These are phyloP conservation scores for Tulasnella sp. DNA, from an alignment of 768 basidiomycete genomes.

Conservation along the genomic window DNA sequence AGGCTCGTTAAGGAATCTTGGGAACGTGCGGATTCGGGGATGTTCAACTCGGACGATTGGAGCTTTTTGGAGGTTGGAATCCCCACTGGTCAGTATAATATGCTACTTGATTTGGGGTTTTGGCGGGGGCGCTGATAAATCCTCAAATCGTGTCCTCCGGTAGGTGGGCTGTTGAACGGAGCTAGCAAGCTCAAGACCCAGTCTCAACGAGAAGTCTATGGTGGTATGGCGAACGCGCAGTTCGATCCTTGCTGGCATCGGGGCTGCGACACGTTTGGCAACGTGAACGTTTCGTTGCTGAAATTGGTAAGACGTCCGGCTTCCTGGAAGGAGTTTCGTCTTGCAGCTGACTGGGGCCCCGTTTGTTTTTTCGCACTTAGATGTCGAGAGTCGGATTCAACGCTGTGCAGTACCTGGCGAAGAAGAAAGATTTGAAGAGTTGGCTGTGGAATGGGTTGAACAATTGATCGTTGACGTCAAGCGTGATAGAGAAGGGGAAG, in stretches of 20 bases:
- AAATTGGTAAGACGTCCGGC: not conserved
- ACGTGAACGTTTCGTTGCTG: conserved; percentile 21
- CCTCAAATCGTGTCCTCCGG: not conserved
- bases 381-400: conserved; percentile 22
- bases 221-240: conserved; percentile 7
- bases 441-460: conserved; percentile 33
- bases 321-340: not conserved
- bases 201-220: not conserved
- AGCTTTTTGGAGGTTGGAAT: conserved; percentile 17
- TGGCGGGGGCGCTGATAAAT: too few relatives aligned
- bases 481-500: not conserved
- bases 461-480: not conserved
- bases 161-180: conserved; percentile 1
- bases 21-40: conserved; percentile 1
- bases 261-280: not conserved
- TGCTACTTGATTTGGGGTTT: too few relatives aligned
- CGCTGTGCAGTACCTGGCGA: not conserved
- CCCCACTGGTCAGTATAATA: not conserved
- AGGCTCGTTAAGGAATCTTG: not conserved
- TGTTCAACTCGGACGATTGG: conserved; percentile 24
- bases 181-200: conserved; percentile 6
- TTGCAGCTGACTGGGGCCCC: not conserved
- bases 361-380: not conserved
- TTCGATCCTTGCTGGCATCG: conserved; percentile 12
- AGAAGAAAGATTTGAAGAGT: conserved; percentile 5